phyloP scores from a whole-genome alignment of 2,329 filamentous ascomycete genomes.

The Cytospora piceicola region DNA sequence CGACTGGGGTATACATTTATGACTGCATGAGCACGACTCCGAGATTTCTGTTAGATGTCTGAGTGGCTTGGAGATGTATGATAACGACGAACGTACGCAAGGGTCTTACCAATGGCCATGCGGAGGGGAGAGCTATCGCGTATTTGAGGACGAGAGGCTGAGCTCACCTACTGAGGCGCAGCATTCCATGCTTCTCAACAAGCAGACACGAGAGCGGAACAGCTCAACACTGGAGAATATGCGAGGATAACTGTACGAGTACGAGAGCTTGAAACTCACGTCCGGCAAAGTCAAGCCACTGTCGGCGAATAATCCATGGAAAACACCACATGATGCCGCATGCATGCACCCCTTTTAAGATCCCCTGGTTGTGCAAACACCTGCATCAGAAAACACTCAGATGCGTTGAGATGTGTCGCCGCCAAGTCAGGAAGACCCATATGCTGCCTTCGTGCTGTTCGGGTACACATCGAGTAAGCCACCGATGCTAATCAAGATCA shows the following conservation, averaged over 20 bases:
- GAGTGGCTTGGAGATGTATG: neutral
- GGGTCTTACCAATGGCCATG: neutral
- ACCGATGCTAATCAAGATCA: too few relatives aligned
- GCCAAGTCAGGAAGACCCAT: too few relatives aligned
- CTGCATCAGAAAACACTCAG: too few relatives aligned
- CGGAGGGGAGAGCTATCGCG: neutral
- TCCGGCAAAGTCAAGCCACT: neutral
- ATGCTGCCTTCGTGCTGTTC: too few relatives aligned
- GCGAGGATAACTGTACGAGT: neutral
- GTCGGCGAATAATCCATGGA: neutral
- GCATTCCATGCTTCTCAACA: too few relatives aligned
- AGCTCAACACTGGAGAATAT: too few relatives aligned
- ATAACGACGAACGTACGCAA: neutral
- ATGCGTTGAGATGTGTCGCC: too few relatives aligned
- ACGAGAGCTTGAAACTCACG: neutral
- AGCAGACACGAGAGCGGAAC: too few relatives aligned
- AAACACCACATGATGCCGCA: neutral
- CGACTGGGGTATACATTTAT: neutral
- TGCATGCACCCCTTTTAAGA: neutral
- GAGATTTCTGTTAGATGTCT: neutral
- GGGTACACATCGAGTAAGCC: too few relatives aligned
- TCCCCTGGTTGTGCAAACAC: too few relatives aligned
- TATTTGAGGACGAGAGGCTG: neutral
- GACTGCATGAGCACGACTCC: neutral
- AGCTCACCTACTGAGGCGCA: too few relatives aligned